Percentiles rank a stretch among this genome's conserved stretches.
phyloP scores from a whole-genome alignment of 257 asterid genomes.

The Agastache rugosa region DNA sequence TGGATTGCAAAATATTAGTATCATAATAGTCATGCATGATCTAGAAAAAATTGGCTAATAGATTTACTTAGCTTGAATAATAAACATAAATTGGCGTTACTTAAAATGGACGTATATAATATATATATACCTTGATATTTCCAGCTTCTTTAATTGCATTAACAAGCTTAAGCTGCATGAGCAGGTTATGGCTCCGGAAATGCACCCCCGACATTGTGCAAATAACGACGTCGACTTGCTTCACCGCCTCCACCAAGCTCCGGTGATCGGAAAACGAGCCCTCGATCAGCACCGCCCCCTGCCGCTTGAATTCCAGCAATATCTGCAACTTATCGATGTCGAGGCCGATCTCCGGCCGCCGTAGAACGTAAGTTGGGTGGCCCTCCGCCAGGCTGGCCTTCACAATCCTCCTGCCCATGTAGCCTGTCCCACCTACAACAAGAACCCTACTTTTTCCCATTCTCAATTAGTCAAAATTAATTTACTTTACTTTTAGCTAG shows the following conservation, averaged over 20 bases:
- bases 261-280: slow-evolving; percentile 73
- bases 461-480: neutral
- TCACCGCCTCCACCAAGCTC: slow-evolving; percentile 81
- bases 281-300: slow-evolving; percentile 69
- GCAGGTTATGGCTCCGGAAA: slow-evolving; percentile 69
- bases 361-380: slow-evolving; percentile 71
- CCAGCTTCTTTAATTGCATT: slow-evolving; percentile 89
- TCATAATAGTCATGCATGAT: too few relatives aligned
- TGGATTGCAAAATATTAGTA: too few relatives aligned
- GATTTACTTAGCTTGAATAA: too few relatives aligned
- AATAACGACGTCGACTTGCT: slow-evolving; percentile 78
- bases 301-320: slow-evolving; percentile 64
- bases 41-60: too few relatives aligned
- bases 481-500: neutral
- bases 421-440: slow-evolving; percentile 87
- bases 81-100: neutral
- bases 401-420: slow-evolving; percentile 71
- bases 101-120: neutral
- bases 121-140: slow-evolving; percentile 62
- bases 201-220: slow-evolving; percentile 89
- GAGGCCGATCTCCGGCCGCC: slow-evolving; percentile 67
- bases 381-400: slow-evolving; percentile 78
- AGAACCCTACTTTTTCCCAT: slow-evolving; percentile 76
- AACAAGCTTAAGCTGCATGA: slow-evolving; percentile 77
- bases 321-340: slow-evolving; percentile 73